A percentile compares a stretch with the other conserved stretches of the same genome.
Evolutionary conservation across 2,329 filamentous ascomycete genomes (phyloP).

Genomic region (Tolypocladium capitatum): DNA sequence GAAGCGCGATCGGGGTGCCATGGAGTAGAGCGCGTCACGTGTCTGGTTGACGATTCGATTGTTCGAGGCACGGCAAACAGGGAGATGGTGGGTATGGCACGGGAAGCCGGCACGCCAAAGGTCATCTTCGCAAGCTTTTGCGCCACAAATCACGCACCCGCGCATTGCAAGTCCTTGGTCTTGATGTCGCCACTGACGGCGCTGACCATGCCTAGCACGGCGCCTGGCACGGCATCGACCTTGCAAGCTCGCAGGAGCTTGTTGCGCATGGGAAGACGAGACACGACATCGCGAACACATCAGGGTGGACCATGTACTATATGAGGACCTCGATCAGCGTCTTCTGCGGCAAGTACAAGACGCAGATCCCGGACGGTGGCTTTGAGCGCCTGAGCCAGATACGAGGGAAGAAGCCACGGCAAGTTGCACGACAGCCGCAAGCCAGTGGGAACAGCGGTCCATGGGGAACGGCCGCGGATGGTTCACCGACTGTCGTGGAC

Average conservation of each 20-base stretch:
- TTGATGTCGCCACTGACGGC: not conserved
- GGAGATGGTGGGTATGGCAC: conserved; percentile 47
- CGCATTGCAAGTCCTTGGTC: conserved; percentile 56
- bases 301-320: conserved; percentile 11
- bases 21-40: conserved; percentile 64
- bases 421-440: not conserved
- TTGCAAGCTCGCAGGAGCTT: conserved; percentile 28
- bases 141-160: conserved; percentile 69
- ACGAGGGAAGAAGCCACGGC: conserved; percentile 45
- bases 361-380: conserved; percentile 65
- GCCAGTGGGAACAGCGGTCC: not conserved
- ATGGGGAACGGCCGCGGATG: not conserved
- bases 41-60: conserved; percentile 81
- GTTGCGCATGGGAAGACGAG: conserved; percentile 27
- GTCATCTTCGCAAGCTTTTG: conserved; percentile 75
- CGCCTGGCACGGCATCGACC: conserved; percentile 30
- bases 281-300: conserved; percentile 20
- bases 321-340: conserved; percentile 61
- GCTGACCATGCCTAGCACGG: conserved; percentile 19
- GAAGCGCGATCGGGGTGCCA: conserved; percentile 77
- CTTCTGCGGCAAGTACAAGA: conserved; percentile 80
- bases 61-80: conserved; percentile 42
- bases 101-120: conserved; percentile 68
- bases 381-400: conserved; percentile 67
- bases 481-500: not conserved